Evolutionary conservation across 306 rosid genomes (phyloP), one percentile per base, ranked within the genome.

Genomic region (Urtica urens): DNA sequence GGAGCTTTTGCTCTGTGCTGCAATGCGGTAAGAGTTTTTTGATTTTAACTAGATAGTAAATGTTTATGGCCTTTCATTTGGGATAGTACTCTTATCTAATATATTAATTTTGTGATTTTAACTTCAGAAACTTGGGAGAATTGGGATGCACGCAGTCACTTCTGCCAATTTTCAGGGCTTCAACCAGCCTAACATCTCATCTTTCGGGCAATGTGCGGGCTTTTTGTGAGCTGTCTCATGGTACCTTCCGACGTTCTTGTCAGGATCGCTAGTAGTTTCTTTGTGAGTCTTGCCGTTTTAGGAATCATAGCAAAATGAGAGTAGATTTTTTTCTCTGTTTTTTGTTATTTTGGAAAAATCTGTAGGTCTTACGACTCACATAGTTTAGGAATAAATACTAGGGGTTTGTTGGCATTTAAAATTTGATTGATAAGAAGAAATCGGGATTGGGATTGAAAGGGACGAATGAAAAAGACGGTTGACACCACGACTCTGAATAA

Each of bases 161-260:
- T 38, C 37, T 92, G 62, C 86, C 83, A 8, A 58, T 75, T 49
- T 34, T 67, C 50, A 65, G 64, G 71, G 75, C 75, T 23, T 48
- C 72, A 15, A 35, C 72, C 19, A 55, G 75, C 54, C 70, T 76
- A 58, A 73, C 94, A 24, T 82, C 99, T 17, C 88, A 77, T 67
- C 37, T 77, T 45, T 45, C 67, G 46, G 77, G 67, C 73, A 71
- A 67, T 7, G 65, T 57, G 6, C 80, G 80, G 45, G 83, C 92
- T 67, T 90, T 49, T 38, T 81, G 93, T 70, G 95, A 79, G 87
- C 65, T 90, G 82, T 79, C 93, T 53, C 78, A 86, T 59, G 99
- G 99, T 82, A 92, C 86, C 94, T 79, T 92, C 87, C 65, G 81
- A 72, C 93, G 93, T 62, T 59, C 99, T 86, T 85, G 93, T 92